phyloP scores from a whole-genome alignment of 2,329 filamentous ascomycete genomes.

The Tolypocladium tundrense region DNA sequence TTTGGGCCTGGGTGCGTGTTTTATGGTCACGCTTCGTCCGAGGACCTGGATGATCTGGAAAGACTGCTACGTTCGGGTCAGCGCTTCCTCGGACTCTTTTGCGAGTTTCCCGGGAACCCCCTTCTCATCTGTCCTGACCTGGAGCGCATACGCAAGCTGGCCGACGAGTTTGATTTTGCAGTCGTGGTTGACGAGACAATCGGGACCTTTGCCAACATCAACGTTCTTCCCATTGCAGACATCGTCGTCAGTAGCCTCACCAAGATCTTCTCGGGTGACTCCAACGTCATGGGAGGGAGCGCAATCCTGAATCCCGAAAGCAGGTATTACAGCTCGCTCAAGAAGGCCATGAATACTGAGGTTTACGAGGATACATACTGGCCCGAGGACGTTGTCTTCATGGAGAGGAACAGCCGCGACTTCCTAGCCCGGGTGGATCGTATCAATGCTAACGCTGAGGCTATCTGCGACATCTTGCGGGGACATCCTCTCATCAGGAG shows the following conservation, averaged over 20 bases:
- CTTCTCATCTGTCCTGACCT: constrained; percentile 79
- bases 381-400: constrained; percentile 87
- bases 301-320: constrained; percentile 53
- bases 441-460: constrained; percentile 78
- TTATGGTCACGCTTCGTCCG: constrained; percentile 68
- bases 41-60: constrained; percentile 80
- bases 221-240: constrained; percentile 82
- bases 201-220: constrained; percentile 91
- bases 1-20: constrained; percentile 85
- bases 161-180: constrained; percentile 76
- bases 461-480: constrained; percentile 63
- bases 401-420: constrained; percentile 93
- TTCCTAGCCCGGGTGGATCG: constrained; percentile 74
- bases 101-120: constrained; percentile 91
- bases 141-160: constrained; percentile 65
- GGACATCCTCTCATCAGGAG: constrained; percentile 55
- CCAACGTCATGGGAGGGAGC: constrained; percentile 94
- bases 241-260: constrained; percentile 90
- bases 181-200: constrained; percentile 94
- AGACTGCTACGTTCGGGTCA: constrained; percentile 59
- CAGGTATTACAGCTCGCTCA: constrained; percentile 62
- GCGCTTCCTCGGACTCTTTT: constrained; percentile 74
- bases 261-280: constrained; percentile 95
- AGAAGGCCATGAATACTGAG: constrained; percentile 42
- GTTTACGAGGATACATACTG: constrained; percentile 87